Evolutionary conservation across 495 filamentous ascomycete genomes (phyloP), one percentile per base, ranked within the genome.

Genomic region (Neurospora sp.): DNA sequence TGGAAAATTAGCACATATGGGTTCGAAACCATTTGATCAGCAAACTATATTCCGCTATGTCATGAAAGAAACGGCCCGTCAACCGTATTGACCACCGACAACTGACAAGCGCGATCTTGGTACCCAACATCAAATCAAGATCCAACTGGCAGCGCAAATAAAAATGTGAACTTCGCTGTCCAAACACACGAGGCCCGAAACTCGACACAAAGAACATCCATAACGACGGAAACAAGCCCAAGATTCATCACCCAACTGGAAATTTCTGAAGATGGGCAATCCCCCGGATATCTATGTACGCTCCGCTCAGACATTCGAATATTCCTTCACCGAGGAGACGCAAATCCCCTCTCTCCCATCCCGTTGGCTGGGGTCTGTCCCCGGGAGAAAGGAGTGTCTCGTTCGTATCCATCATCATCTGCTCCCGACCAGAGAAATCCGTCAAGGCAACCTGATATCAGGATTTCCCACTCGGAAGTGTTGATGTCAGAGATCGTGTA

Each of bases 381-480:
- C 12, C 88, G 85, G 20, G 89, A 90, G 40, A 77, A 77, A 27
- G 78, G 73, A 38, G 80, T 79, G 61, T 65, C 53, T 65, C 53
- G 53, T 65, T 65, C 53, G 27, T 65, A 65, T 18, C 86, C 76
- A 39, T 85, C 85, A 72, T 88, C 87, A 76, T 97, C 94, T 40
- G 92, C 93, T n/a, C 94, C 94, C 59, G 92, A 94, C 88, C 94
- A 96, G 22, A 99, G 88, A 83, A 98, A 98, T 5, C 95, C 95
- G 79, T 99, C 95, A 78, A 98, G 98, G 44, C 95, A 93, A 37
- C 96, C 96, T 0, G 95, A 98, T 38, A 91, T 93, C 40, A 99
- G 88, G 53, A 99, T 94, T 45, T 99, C 96, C 94, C 96, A 98
- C 79, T 99, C 96, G 18, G 89, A 89, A 38, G 91, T 86, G 75